Evolutionary conservation across 805 yeast genomes (phyloP), one percentile per base, ranked within the genome.

Genomic region (Metschnikowia gelsemii): DNA sequence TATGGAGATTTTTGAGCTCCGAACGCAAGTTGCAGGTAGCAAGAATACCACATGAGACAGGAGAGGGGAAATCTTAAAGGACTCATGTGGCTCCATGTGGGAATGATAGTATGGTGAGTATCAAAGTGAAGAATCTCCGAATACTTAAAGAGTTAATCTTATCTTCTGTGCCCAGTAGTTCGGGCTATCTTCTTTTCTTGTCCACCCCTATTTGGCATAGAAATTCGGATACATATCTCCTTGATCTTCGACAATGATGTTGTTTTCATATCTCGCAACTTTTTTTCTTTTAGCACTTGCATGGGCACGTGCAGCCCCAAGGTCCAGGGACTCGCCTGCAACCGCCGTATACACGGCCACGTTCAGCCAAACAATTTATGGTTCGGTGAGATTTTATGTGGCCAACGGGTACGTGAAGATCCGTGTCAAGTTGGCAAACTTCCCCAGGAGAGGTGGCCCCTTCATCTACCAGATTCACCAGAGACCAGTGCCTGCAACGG

Each of bases 401-500:
- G 21, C 45, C 25, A 57, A 63, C 42, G 72, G 72, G 11, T 46
- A 63, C 9, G 68, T 67, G 13, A 42, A 43, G 28, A 65, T 67
- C 11, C 38, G 47, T 14, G 66, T 68, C 13, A 57, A 64, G 33
- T 40, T 68, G 25, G 24, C 49, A 7, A 61, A 57, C 14, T 62
- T 69, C 48, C 73, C 73, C 11, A 24, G 46, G 6, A 20, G 43
- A 2, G 70, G 70, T 14, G 72, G 72, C n/a, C 71, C 72, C 21
- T 69, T 67, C 59, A 38, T 56, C 32, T 69, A 69, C 61, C 72
- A 67, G 50, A 55, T 69, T 38, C 72, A 69, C 51, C 53, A 58
- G 39, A 38, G 43, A 25, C 63, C 68, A 9, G 71, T 69, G 24
- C 72, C 73, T 8, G 25, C 59, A 5, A 53, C 60, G 46, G 63